These are phyloP conservation scores for Acanthamoeba castellanii DNA, from an alignment of 208 protist genomes.

Conservation along the genomic window DNA sequence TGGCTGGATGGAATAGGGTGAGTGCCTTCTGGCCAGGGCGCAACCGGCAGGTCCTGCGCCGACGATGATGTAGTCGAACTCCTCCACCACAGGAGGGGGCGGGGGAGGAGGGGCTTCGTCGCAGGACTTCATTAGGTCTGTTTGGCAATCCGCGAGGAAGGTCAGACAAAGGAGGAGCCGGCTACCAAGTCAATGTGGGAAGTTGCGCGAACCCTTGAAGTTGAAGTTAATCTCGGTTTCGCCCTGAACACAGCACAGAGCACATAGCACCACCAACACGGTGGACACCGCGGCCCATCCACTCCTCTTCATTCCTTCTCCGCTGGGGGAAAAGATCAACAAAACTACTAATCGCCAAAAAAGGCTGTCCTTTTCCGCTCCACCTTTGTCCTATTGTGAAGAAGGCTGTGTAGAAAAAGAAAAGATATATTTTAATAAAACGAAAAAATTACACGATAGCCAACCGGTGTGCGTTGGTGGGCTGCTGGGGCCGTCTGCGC, in stretches of 20 bases:
- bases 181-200: background rate
- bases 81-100: background rate
- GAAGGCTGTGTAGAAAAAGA: too few relatives aligned
- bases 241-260: background rate
- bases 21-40: conserved; percentile 84
- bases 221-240: background rate
- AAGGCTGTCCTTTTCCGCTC: too few relatives aligned
- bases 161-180: background rate
- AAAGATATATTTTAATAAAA: too few relatives aligned
- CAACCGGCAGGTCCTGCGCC: conserved; percentile 88
- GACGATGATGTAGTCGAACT: conserved; percentile 87
- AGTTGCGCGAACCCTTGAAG: background rate
- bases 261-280: too few relatives aligned
- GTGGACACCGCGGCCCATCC: too few relatives aligned
- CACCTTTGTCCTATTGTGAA: too few relatives aligned
- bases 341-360: too few relatives aligned
- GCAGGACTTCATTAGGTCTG: background rate
- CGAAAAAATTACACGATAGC: too few relatives aligned
- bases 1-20: background rate
- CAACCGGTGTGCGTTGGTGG: too few relatives aligned
- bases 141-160: background rate
- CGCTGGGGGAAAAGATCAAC: too few relatives aligned
- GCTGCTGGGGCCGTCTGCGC: too few relatives aligned
- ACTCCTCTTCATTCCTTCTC: too few relatives aligned
- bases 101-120: background rate